Evolutionary conservation across 495 filamentous ascomycete species (phyloP).

Genomic region (Trichoderma orchidacearum): DNA sequence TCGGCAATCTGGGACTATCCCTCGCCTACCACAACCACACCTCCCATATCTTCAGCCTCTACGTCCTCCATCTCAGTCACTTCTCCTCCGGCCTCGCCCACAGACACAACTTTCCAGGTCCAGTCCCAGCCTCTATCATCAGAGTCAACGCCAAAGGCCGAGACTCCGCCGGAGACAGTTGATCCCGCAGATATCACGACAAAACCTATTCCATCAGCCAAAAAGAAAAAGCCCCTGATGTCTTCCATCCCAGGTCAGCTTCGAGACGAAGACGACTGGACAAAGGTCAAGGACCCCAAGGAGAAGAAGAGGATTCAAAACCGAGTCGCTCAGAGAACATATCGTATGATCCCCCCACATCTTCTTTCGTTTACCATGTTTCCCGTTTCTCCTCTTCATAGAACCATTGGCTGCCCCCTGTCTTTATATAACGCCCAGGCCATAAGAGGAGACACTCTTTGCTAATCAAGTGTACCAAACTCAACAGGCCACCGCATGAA

Average conservation of each 20-base stretch:
- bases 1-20: background rate
- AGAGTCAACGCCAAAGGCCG: background rate
- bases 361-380: background rate
- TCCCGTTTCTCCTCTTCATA: background rate
- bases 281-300: constrained; percentile 2
- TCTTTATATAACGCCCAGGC: background rate
- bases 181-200: background rate
- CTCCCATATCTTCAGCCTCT: background rate
- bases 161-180: background rate
- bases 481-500: constrained; percentile 2
- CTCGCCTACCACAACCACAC: background rate
- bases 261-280: constrained; percentile 2
- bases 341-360: background rate
- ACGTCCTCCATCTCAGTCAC: background rate
- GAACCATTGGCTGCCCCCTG: background rate
- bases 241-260: background rate
- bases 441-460: background rate
- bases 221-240: background rate
- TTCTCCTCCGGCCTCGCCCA: background rate
- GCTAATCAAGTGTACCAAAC: background rate
- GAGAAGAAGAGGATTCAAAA: constrained; percentile 4
- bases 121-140: background rate
- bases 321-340: constrained; percentile 1
- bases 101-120: background rate
- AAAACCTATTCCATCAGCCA: background rate